Conservation (phyloP, 2,329 filamentous ascomycete species). For the Coniochaeta ligniaria region DNA sequence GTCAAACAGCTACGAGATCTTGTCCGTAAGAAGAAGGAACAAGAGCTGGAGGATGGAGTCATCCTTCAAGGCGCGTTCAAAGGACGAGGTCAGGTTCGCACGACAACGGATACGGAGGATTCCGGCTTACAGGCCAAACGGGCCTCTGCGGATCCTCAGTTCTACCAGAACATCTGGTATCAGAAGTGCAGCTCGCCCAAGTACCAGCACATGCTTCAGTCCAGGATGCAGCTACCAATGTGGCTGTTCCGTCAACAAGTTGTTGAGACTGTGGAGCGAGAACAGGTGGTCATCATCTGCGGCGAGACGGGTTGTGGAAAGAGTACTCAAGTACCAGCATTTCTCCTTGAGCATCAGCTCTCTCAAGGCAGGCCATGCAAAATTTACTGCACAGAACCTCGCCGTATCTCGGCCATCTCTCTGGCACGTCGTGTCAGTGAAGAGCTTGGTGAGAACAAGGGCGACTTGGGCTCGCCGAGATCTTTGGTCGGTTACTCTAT, state of each 20-base stretch:
- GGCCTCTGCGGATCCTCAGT: conserved; percentile 32
- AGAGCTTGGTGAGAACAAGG: conserved; percentile 79
- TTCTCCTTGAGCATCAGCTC: conserved; percentile 84
- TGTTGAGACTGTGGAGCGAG: conserved; percentile 64
- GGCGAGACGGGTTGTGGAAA: conserved; percentile 97
- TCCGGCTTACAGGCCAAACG: conserved; percentile 35
- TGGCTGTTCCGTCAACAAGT: conserved; percentile 78
- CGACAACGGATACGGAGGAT: conserved; percentile 41
- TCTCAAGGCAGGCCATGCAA: conserved; percentile 76
- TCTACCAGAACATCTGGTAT: conserved; percentile 51
- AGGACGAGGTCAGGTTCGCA: conserved; percentile 43
- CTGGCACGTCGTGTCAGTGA: conserved; percentile 89
- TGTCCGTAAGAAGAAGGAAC: conserved; percentile 60
- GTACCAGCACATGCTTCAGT: conserved; percentile 74
- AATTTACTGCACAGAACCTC: conserved; percentile 90
- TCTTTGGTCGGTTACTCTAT: conserved; percentile 95
- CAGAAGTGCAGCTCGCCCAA: conserved; percentile 48
- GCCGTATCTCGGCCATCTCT: conserved; percentile 93
- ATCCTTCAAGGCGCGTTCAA: conserved; percentile 72
- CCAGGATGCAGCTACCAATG: conserved; percentile 79
- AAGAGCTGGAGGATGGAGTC: conserved; percentile 66
- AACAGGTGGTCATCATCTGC: conserved; percentile 88
- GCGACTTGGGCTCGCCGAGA: conserved; percentile 71
- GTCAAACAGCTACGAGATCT: conserved; percentile 64
- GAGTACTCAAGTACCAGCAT: conserved; percentile 94